Base-by-base conservation (phyloP, 768 basidiomycete species). In the Leccinum fibrillosum region DNA sequence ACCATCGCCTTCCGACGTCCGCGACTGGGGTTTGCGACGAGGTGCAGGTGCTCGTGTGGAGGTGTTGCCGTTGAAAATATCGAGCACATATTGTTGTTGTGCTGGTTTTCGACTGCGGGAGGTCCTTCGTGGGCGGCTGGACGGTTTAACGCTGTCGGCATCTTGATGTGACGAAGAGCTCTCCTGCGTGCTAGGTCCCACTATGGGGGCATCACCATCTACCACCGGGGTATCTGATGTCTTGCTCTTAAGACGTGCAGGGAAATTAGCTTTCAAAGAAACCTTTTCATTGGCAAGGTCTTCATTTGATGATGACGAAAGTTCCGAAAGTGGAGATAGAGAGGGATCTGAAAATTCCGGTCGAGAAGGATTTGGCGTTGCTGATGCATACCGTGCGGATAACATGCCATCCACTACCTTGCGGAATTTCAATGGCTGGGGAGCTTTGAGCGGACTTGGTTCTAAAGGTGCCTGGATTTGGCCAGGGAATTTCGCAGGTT, bases 31-130 rank as follows among this genome's bases (percentile, higher is more conserved):
- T 66, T 77, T 85, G 35, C 85, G 80, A 50, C 86, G 81, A 47
- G 78, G 66, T 60, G 67, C 63, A 15, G 63, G 62, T 25, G 74
- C 64, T 42, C 72, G 74, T 17, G 71, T 66, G 3, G 67, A 56
- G 9, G 67, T 53, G 34, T 57, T 65, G 25, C 60, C 50, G 8
- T 70, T 73, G 58, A 80, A 78, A 9, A 79, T 74, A 58, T 82
- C 80, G 13, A 69, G 59, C 8, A 68, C 60, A 19, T 72, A 69
- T 47, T 70, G 63, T 56, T 74, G 64, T 59, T 76, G 66, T 48
- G 71, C 66, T 48, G 74, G 62, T 60, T 80, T 83, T 21, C 84
- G 79, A 25, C 72, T 62, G 23, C 84, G 81, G 28, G 82, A 78
- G 1, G 82, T 82, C 44, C 85, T 81, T 47, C 84, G 81, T 12